Base-by-base conservation (phyloP, 2,329 filamentous ascomycete species). In the Rutstroemia sp. region DNA sequence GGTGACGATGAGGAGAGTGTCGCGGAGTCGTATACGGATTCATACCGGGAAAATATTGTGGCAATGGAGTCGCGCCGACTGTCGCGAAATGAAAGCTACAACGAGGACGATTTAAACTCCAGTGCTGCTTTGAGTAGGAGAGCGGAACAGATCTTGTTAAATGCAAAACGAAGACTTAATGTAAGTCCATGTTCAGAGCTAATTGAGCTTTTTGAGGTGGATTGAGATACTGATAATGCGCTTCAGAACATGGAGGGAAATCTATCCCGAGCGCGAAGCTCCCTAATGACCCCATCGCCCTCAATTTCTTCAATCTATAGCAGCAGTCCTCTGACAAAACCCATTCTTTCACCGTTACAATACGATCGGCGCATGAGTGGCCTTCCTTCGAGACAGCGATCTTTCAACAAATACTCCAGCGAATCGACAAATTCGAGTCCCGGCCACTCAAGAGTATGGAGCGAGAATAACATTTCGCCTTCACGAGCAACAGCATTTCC, bases 201-300 rank as follows among this genome's bases (percentile, higher is more conserved):
- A 23, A 14, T 9, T 42, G 39, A 19, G 17, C 16, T n/a, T 9
- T n/a, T 7, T 27, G 14, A 9, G 17, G 2, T 42, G 54, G 8
- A 5, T 19, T 14, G 6, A 25, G 38, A 56, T 57, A 44, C 60
- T 67, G 49, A 66, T 55, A n/a, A 34, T 6, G 9, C 27, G 30
- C 42, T 56, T 21, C 69, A 95, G 90, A 88, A 89, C 34, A 96
- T 96, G 91, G 92, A 96, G 72, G 90, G 87, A 39, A 96, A 96
- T 64, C 76, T 96, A 19, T 86, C 80, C 57, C 86, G 89, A 59
- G 92, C 90, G 30, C 82, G 89, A 64, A 83, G 81, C 61, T 86
- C 86, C 9, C 75, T 89, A 23, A 73, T 76, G 36, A 75, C 75
- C 6, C 76, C 79, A 8, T 76, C 76, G 12, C 66, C 72, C 6